Evolutionary conservation across 2,329 filamentous ascomycete species (phyloP).

Genomic region (Diplodia sapinea): DNA sequence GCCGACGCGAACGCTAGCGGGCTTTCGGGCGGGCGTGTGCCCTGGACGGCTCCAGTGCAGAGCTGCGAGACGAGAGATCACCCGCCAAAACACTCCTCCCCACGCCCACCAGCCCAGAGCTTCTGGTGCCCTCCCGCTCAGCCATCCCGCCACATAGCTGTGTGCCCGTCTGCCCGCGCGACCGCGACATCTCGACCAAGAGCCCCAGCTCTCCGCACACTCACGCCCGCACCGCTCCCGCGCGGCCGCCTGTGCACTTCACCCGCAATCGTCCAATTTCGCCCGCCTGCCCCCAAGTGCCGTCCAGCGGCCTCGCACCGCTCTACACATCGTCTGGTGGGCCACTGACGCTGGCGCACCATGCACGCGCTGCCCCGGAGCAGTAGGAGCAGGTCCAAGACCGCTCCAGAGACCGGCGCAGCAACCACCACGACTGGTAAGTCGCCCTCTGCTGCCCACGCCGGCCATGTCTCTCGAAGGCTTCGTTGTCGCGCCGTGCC

Average conservation of each 20-base stretch:
- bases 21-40: constrained; percentile 26
- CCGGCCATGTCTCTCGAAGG: not conserved
- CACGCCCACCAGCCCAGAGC: constrained; percentile 6
- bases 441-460: constrained; percentile 10
- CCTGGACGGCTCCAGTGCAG: constrained; percentile 24
- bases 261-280: constrained; percentile 30
- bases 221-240: constrained; percentile 23
- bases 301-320: not conserved
- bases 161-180: not conserved
- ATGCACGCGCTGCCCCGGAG: constrained; percentile 48
- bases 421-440: constrained; percentile 21
- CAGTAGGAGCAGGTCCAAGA: constrained; percentile 46
- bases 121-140: constrained; percentile 7
- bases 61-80: constrained; percentile 28
- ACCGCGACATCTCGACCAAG: not conserved
- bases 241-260: constrained; percentile 25
- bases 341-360: constrained; percentile 41
- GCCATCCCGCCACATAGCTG: not conserved
- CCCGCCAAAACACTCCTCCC: constrained; percentile 17
- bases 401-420: constrained; percentile 39
- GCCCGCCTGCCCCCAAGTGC: constrained; percentile 1
- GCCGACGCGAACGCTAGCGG: constrained; percentile 17
- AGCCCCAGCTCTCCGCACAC: not conserved
- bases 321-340: constrained; percentile 8
- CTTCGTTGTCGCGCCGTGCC: not conserved